These are phyloP conservation scores for Neurospora africana DNA, from an alignment of 495 filamentous ascomycete species.

Conservation along the genomic window DNA sequence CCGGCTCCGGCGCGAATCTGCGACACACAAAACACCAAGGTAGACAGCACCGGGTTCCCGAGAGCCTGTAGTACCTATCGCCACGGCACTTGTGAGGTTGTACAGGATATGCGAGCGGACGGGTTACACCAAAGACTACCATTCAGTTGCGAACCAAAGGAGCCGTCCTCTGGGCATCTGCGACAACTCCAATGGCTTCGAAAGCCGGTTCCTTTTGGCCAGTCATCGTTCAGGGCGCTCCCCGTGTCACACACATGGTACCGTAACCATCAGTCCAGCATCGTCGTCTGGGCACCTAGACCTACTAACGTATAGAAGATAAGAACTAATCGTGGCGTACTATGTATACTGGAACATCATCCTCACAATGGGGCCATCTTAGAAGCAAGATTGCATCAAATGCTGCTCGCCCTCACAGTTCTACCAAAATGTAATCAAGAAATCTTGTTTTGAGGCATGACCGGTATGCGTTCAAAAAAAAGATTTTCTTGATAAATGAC, in stretches of 20 bases:
- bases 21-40: background rate
- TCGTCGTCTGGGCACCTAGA: background rate
- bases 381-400: background rate
- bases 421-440: background rate
- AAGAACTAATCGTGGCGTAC: background rate
- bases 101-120: background rate
- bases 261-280: background rate
- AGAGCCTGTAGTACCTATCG: background rate
- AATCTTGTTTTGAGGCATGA: background rate
- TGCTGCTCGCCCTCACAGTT: background rate
- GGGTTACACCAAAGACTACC: background rate
- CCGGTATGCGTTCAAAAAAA: background rate
- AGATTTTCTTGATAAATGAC: background rate
- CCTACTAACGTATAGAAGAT: background rate
- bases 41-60: background rate
- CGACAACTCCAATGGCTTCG: background rate
- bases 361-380: background rate
- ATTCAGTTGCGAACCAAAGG: background rate
- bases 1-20: background rate
- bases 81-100: background rate
- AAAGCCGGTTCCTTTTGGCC: background rate
- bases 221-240: background rate
- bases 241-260: background rate
- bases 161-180: background rate
- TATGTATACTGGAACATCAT: background rate